Conservation (phyloP, 2,329 filamentous ascomycete genomes). For the Bipolaris sorokiniana region DNA sequence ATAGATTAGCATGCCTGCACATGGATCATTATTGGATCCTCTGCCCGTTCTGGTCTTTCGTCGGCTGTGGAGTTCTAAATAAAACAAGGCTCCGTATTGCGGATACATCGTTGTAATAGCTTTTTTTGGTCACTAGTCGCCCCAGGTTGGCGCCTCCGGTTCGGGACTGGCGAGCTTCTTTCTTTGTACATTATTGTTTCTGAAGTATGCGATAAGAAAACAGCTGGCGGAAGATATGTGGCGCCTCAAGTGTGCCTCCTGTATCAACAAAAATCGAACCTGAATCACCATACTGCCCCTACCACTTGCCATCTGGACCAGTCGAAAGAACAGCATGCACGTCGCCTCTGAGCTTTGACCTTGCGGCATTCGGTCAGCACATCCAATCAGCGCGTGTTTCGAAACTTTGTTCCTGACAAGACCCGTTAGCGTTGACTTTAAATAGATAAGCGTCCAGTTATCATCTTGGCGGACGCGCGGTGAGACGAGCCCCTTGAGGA, state of each 20-base stretch:
- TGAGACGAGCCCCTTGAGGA: slow-evolving; percentile 10
- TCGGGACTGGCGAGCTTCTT: slow-evolving; percentile 8
- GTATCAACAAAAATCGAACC: background rate
- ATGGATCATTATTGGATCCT: slow-evolving; percentile 15
- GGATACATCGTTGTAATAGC: slow-evolving; percentile 32
- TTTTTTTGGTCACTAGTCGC: slow-evolving; percentile 18
- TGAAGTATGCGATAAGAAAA: background rate
- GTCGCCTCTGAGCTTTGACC: background rate
- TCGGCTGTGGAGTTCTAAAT: slow-evolving; percentile 15
- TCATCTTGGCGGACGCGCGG: slow-evolving; percentile 8
- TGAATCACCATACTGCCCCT: background rate
- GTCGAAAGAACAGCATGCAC: background rate
- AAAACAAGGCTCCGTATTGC: slow-evolving; percentile 11
- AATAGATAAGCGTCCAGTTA: slow-evolving; percentile 12
- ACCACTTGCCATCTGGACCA: background rate
- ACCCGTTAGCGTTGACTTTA: slow-evolving; percentile 12
- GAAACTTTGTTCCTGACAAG: slow-evolving; percentile 28
- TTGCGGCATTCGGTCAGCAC: background rate
- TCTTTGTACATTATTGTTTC: slow-evolving; percentile 18
- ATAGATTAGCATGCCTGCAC: slow-evolving; percentile 6
- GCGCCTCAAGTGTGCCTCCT: background rate
- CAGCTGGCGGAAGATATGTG: background rate
- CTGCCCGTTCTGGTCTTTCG: slow-evolving; percentile 6
- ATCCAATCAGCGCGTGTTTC: slow-evolving; percentile 21
- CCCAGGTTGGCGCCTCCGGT: slow-evolving; percentile 8